phyloP scores from a whole-genome alignment of 305 asterid species.

The Fraxinus ornus region DNA sequence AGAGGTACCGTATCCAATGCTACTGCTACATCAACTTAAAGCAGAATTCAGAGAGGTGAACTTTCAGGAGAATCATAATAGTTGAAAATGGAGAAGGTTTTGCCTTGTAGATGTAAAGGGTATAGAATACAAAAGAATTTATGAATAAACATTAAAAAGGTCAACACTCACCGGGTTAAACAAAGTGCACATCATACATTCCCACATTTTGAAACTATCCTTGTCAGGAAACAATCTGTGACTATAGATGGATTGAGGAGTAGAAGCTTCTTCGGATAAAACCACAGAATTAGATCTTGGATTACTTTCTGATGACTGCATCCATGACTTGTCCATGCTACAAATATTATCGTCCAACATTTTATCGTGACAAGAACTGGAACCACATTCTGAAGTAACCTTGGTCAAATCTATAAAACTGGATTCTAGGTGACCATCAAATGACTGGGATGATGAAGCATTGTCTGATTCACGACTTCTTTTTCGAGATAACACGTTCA shows the following conservation, averaged over 20 bases:
- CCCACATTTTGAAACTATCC: slow-evolving; percentile 48
- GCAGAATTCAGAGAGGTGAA: slow-evolving; percentile 1
- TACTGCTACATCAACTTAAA: slow-evolving; percentile 2
- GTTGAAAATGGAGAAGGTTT: slow-evolving; percentile 6
- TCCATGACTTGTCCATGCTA: slow-evolving; percentile 21
- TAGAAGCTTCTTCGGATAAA: slow-evolving; percentile 35
- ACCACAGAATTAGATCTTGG: slow-evolving; percentile 19
- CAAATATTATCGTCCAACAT: slow-evolving; percentile 23
- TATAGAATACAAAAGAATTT: not conserved
- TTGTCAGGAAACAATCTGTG: slow-evolving; percentile 16
- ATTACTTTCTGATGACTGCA: slow-evolving; percentile 20
- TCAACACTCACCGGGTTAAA: slow-evolving; percentile 70
- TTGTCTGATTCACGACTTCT: slow-evolving; percentile 46
- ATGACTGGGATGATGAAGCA: slow-evolving; percentile 30
- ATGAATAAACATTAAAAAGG: not conserved
- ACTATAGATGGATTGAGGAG: slow-evolving; percentile 32
- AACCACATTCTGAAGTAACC: slow-evolving; percentile 25
- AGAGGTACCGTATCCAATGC: not conserved
- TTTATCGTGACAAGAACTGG: slow-evolving; percentile 26
- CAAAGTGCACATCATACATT: slow-evolving; percentile 75
- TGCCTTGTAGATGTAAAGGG: not conserved
- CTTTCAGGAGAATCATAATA: not conserved
- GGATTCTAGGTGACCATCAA: slow-evolving; percentile 27
- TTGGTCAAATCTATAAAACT: slow-evolving; percentile 36
- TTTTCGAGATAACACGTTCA: slow-evolving; percentile 45